Evolutionary conservation across 164 flowering plant genomes (phyloP).

Genomic region (Nymphaea colorata): DNA sequence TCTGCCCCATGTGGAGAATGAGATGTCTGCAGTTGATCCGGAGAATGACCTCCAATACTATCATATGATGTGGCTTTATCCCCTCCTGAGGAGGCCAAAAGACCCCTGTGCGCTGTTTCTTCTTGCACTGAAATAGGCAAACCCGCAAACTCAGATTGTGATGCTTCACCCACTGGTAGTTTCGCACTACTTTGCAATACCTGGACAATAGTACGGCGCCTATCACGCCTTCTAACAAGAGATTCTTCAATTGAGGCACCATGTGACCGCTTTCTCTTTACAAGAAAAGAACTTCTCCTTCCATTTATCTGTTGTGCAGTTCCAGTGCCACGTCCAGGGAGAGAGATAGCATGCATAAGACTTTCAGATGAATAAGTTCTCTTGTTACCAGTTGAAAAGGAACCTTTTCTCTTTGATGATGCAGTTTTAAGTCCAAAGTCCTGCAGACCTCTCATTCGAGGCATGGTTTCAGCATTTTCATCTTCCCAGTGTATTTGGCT

Average conservation of each 20-base stretch:
- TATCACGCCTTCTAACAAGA: slow-evolving; percentile 44
- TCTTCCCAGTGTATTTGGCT: slow-evolving; percentile 29
- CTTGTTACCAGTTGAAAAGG: slow-evolving; percentile 19
- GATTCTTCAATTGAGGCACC: slow-evolving; percentile 26
- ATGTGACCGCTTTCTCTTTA: slow-evolving; percentile 26
- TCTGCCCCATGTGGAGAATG: slow-evolving; percentile 17
- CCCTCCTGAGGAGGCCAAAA: not conserved
- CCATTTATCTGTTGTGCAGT: slow-evolving; percentile 19
- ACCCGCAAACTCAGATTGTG: slow-evolving; percentile 22
- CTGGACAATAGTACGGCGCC: slow-evolving; percentile 42
- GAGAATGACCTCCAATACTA: not conserved
- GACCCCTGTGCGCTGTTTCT: slow-evolving; percentile 19
- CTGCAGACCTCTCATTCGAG: slow-evolving; percentile 70
- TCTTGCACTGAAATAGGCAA: slow-evolving; percentile 25
- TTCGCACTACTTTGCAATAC: slow-evolving; percentile 32
- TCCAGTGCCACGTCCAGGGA: slow-evolving; percentile 16
- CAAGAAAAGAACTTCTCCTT: slow-evolving; percentile 17
- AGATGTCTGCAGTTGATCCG: slow-evolving; percentile 22
- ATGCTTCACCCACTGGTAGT: slow-evolving; percentile 14
- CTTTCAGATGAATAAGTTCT: slow-evolving; percentile 18
- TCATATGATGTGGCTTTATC: not conserved
- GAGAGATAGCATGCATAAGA: slow-evolving; percentile 12
- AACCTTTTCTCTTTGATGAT: slow-evolving; percentile 27
- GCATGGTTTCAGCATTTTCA: slow-evolving; percentile 33
- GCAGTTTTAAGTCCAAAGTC: slow-evolving; percentile 58